These are phyloP conservation scores for Salix koriyanagi DNA, from an alignment of 345 rosid species.

Conservation along the genomic window DNA sequence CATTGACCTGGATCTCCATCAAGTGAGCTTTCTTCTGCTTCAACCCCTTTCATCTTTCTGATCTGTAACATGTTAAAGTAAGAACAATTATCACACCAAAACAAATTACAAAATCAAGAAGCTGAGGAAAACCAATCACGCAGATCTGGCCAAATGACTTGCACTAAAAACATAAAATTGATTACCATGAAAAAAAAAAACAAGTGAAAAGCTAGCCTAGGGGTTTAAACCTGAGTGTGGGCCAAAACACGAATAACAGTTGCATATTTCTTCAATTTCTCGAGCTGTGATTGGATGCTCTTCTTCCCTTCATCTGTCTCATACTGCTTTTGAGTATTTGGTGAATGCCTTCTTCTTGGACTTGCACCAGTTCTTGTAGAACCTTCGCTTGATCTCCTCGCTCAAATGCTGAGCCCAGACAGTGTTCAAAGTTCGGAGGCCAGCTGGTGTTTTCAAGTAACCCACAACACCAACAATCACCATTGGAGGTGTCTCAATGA, in stretches of 20 bases:
- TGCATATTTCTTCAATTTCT: constrained; percentile 75
- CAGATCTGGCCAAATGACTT: not conserved
- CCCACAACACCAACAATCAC: constrained; percentile 83
- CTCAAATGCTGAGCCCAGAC: constrained; percentile 91
- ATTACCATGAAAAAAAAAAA: too few relatives aligned
- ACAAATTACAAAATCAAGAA: not conserved
- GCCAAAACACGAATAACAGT: constrained; percentile 72
- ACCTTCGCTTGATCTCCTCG: constrained; percentile 74
- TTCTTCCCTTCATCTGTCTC: constrained; percentile 70
- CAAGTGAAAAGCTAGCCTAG: not conserved
- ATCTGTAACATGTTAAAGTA: constrained; percentile 34
- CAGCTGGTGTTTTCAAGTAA: constrained; percentile 71
- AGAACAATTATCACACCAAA: not conserved
- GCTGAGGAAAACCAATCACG: too few relatives aligned
- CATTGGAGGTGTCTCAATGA: constrained; percentile 81
- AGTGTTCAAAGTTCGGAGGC: constrained; percentile 63
- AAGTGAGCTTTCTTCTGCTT: constrained; percentile 89
- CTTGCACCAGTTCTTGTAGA: constrained; percentile 82
- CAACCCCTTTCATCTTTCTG: constrained; percentile 86
- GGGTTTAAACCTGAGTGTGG: constrained; percentile 63
- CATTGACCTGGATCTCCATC: constrained; percentile 88
- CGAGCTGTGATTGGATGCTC: constrained; percentile 56
- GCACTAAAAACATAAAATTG: not conserved
- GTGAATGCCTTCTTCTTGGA: constrained; percentile 90
- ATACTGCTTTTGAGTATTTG: constrained; percentile 51